phyloP scores from a whole-genome alignment of 2,329 filamentous ascomycete genomes.

The Trichophyton mentagrophytes region DNA sequence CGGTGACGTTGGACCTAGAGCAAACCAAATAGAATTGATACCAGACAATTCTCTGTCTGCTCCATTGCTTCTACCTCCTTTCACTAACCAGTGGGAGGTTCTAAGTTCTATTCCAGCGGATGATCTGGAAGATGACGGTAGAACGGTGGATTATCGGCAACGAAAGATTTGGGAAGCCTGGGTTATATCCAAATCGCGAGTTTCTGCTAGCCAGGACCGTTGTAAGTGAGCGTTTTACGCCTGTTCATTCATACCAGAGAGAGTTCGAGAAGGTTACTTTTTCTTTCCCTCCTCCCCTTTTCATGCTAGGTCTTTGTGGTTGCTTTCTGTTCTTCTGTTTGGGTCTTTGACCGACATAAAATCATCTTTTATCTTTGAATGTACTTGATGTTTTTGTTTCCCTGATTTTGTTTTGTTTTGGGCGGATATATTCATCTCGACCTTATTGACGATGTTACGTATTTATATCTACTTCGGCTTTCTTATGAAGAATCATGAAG shows the following conservation, averaged over 20 bases:
- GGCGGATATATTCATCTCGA: background rate
- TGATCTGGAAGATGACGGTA: slow-evolving; percentile 28
- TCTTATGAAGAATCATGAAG: background rate
- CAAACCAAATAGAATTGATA: slow-evolving; percentile 14
- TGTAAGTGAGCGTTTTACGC: background rate
- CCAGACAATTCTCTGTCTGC: slow-evolving; percentile 13
- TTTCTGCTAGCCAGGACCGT: background rate
- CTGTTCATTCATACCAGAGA: background rate
- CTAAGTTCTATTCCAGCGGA: slow-evolving; percentile 20
- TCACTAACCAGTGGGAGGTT: slow-evolving; percentile 15
- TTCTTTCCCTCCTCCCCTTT: background rate
- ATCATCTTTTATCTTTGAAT: background rate
- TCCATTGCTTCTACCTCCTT: slow-evolving; percentile 10
- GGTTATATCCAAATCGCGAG: slow-evolving; percentile 21
- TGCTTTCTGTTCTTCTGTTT: background rate
- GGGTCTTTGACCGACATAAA: background rate
- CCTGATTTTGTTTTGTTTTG: background rate
- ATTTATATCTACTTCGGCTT: background rate
- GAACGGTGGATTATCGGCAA: slow-evolving; percentile 23
- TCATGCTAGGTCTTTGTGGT: background rate
- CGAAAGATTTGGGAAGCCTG: slow-evolving; percentile 28
- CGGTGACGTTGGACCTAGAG: slow-evolving; percentile 14
- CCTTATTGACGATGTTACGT: background rate
- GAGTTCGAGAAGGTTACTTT: background rate
- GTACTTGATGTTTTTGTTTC: background rate